Percentiles rank a stretch among this genome's conserved stretches.
Conservation (phyloP, 2,329 filamentous ascomycete genomes). For the Aspergillus carbonarius region DNA sequence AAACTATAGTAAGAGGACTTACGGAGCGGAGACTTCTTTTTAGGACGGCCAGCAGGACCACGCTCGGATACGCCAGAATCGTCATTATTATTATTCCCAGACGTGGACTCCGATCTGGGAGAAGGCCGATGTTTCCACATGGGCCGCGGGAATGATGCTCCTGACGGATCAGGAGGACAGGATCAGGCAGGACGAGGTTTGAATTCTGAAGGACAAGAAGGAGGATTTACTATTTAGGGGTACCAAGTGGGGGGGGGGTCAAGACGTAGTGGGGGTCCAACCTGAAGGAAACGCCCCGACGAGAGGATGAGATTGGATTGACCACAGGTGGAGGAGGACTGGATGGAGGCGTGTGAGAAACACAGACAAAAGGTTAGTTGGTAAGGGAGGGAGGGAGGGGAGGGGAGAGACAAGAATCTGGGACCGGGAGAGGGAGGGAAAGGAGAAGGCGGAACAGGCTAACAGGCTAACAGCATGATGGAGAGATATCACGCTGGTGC, state of each 20-base stretch:
- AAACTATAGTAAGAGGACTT: conserved; percentile 22
- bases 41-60: conserved; percentile 38
- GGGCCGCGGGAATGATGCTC: conserved; percentile 20
- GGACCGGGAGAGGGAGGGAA: not conserved
- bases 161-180: conserved; percentile 20
- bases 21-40: conserved; percentile 35
- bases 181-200: conserved; percentile 7
- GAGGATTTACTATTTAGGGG: conserved; percentile 15
- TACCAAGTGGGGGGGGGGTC: conserved; percentile 11
- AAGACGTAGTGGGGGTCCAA: conserved; percentile 10
- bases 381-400: not conserved
- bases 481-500: conserved; percentile 18
- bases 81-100: conserved; percentile 26
- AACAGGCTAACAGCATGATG: conserved; percentile 6
- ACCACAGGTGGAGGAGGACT: not conserved
- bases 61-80: conserved; percentile 36
- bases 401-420: not conserved
- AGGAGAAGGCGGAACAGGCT: conserved; percentile 8
- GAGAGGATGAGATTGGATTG: conserved; percentile 3
- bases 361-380: not conserved
- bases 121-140: conserved; percentile 45
- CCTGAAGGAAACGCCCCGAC: conserved; percentile 1
- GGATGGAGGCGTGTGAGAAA: not conserved
- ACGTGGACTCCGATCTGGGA: conserved; percentile 40
- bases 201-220: conserved; percentile 1